These are phyloP conservation scores for Hymenoscyphus fraxineus DNA, from an alignment of 2,329 filamentous ascomycete genomes.

Conservation along the genomic window DNA sequence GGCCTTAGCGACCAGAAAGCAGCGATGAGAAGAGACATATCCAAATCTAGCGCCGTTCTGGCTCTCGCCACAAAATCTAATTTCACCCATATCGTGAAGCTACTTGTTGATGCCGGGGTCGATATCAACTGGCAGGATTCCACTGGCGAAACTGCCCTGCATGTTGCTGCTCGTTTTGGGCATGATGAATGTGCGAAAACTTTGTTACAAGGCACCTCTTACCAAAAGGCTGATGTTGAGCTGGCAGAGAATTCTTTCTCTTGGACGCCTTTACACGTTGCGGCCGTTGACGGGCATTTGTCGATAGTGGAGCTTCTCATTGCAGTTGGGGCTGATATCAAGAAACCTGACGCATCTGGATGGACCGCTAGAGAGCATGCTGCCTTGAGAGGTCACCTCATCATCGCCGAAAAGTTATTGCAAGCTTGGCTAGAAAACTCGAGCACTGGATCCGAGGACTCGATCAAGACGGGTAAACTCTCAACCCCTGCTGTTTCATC, in stretches of 20 bases:
- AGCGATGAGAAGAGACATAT: constrained; percentile 63
- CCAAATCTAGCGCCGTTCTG: constrained; percentile 83
- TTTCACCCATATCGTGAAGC: constrained; percentile 76
- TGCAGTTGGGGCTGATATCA: constrained; percentile 71
- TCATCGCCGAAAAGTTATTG: constrained; percentile 68
- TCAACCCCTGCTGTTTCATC: constrained; percentile 55
- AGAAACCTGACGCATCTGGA: constrained; percentile 75
- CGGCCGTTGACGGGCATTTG: constrained; percentile 82
- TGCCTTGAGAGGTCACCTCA: constrained; percentile 80
- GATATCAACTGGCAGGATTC: constrained; percentile 92
- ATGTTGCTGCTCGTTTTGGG: constrained; percentile 86
- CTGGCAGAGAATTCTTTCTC: constrained; percentile 78
- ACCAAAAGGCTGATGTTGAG: constrained; percentile 73
- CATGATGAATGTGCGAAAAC: constrained; percentile 76
- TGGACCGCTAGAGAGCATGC: constrained; percentile 96
- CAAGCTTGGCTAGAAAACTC: constrained; percentile 32
- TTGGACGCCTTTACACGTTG: constrained; percentile 94
- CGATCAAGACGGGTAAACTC: constrained; percentile 31
- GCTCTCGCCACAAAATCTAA: constrained; percentile 86
- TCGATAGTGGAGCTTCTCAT: constrained; percentile 73
- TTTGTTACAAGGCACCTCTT: constrained; percentile 64
- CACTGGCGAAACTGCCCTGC: constrained; percentile 84
- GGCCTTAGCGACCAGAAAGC: constrained; percentile 58
- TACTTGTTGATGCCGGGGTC: constrained; percentile 84
- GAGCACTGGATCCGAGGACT: constrained; percentile 33